Base-by-base conservation (phyloP, 306 rosid species). In the Dryas octopetala region DNA sequence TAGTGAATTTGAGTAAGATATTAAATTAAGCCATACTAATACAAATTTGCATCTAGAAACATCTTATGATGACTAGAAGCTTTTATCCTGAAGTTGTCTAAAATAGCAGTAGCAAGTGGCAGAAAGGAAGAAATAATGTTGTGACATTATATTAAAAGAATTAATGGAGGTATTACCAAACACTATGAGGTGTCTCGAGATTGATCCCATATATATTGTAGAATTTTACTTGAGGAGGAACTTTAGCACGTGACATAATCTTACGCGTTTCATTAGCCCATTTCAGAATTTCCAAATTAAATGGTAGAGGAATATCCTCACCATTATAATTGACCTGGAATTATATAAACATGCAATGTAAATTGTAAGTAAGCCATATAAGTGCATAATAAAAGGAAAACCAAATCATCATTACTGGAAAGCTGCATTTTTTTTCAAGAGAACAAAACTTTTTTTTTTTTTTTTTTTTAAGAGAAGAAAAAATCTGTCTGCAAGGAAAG, bases 201-300 rank as follows among this genome's bases (percentile, higher is more conserved):
- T 70, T 83, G 68, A 76, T 85, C 83, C 92, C 99, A 60, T 95
- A 95, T 84, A 95, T 84, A 74, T 90, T 92, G 90, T 87, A 95
- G 83, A 95, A 95, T 82, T 95, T 92, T 75, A 95, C 96, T 62
- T 80, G 55, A 1, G 97, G 47, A 61, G 99, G 99, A 75, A 95
- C 90, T 89, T 86, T 88, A n/a, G 99, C 97, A 71, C 67, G 76
- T 74, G 91, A 84, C 66, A 95, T 81, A 76, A 90, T 75, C 72
- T 85, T 74, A 71, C 86, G 83, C 7, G 99, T 95, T 88, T 89
- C 86, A 75, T 90, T 84, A 66, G 97, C 93, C 97, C 97, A 95
- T 78, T 90, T 79, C 86, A 88, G 63, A 76, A 95, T 92, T 74
- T 95, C 93, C 78, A 63, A 47, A 81, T 92, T 95, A 80, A 90